A percentile compares a stretch with the other conserved stretches of the same genome.
Evolutionary conservation across 495 filamentous ascomycete genomes (phyloP).

Genomic region (Daldinia concentrica): DNA sequence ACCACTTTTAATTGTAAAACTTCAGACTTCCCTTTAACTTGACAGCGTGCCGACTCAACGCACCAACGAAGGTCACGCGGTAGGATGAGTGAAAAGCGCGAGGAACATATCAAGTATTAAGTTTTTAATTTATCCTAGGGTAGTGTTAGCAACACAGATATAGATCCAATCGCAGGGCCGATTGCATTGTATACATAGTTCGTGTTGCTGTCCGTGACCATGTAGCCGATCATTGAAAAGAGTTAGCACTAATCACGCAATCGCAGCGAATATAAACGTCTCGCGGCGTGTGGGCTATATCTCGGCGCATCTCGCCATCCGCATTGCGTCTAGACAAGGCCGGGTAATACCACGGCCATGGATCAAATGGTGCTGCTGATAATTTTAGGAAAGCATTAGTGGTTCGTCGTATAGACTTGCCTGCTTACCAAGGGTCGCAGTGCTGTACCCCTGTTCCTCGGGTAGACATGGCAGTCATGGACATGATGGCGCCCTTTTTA

Average conservation of each 20-base stretch:
- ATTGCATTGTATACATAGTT: not conserved
- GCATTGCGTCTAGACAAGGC: not conserved
- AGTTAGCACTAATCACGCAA: conserved; percentile 39
- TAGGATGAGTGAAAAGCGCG: not conserved
- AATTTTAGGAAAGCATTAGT: not conserved
- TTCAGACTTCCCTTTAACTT: not conserved
- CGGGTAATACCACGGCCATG: conserved; percentile 4
- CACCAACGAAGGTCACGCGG: conserved; percentile 5
- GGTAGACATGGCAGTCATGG: not conserved
- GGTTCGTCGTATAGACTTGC: not conserved
- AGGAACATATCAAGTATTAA: not conserved
- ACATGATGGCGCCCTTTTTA: not conserved
- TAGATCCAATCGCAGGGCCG: not conserved
- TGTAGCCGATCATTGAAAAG: conserved; percentile 24
- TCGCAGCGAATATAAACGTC: conserved; percentile 27
- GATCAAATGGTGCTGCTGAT: not conserved
- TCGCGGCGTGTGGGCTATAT: conserved; percentile 11
- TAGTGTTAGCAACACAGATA: not conserved
- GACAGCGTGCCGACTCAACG: not conserved
- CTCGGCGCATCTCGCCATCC: conserved; percentile 13
- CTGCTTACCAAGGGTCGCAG: not conserved
- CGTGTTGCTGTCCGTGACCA: not conserved
- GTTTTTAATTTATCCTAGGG: not conserved
- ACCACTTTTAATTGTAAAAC: not conserved
- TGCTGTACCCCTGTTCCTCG: not conserved